These are phyloP conservation scores for Fusarium sp. DNA, from an alignment of 2,329 filamentous ascomycete species.

Conservation along the genomic window DNA sequence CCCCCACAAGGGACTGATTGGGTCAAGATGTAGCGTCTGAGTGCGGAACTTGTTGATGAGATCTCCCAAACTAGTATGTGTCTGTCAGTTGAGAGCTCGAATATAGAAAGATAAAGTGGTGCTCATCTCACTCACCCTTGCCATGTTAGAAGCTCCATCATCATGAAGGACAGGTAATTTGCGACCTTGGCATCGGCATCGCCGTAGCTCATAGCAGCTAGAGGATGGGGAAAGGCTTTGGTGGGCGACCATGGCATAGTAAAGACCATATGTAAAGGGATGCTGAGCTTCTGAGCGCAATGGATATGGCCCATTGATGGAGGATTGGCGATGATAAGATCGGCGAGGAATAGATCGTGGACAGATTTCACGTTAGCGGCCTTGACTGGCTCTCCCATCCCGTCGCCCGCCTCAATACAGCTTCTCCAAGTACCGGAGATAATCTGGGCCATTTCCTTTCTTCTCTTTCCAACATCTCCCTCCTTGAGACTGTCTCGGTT, in stretches of 20 bases:
- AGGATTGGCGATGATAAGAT: slow-evolving; percentile 68
- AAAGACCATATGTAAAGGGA: slow-evolving; percentile 66
- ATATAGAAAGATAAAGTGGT: background rate
- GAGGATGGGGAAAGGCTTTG: slow-evolving; percentile 44
- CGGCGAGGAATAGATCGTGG: slow-evolving; percentile 63
- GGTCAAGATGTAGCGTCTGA: slow-evolving; percentile 71
- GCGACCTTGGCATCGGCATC: slow-evolving; percentile 43
- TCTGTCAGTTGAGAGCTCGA: background rate
- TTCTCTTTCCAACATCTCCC: slow-evolving; percentile 54
- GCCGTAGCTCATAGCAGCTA: slow-evolving; percentile 56
- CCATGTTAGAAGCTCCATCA: slow-evolving; percentile 81
- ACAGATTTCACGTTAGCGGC: slow-evolving; percentile 46
- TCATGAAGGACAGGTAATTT: slow-evolving; percentile 49
- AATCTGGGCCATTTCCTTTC: slow-evolving; percentile 56
- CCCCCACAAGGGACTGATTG: slow-evolving; percentile 74
- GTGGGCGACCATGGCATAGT: slow-evolving; percentile 82
- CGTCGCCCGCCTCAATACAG: slow-evolving; percentile 55
- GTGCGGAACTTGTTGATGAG: slow-evolving; percentile 78
- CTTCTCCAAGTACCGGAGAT: slow-evolving; percentile 55
- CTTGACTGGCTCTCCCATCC: slow-evolving; percentile 47
- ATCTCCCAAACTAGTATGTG: slow-evolving; percentile 67
- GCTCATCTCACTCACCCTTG: slow-evolving; percentile 70
- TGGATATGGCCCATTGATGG: slow-evolving; percentile 66
- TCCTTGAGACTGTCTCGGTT: slow-evolving; percentile 53
- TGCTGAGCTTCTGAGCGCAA: slow-evolving; percentile 63